Evolutionary conservation across 2,329 filamentous ascomycete genomes (phyloP), one percentile per base, ranked within the genome.

Genomic region (Pyrenophora graminea): DNA sequence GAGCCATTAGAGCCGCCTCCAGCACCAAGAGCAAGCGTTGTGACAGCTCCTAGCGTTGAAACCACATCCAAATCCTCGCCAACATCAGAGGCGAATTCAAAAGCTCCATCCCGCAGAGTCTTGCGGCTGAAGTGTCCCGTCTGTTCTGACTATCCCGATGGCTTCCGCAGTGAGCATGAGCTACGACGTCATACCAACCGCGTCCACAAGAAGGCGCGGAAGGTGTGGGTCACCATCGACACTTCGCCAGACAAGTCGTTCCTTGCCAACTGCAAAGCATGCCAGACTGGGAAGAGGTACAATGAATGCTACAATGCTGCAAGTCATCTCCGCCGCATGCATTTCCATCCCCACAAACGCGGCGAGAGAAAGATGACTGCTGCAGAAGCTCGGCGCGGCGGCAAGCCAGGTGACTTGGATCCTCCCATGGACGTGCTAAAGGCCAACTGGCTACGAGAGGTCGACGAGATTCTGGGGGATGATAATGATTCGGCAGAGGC

Each of bases 221-320:
- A 82, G 55, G 84, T 86, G 49, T 88, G 83, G 83, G 79, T 87
- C 34, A 85, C 84, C 64, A 78, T 83, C 45, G 84, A 87, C 62
- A 82, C 82, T 25, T 77, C 83, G 73, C 68, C 81, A 59, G 72
- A 84, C 76, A 73, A 81, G 82, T 73, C 81, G 71, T 86, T 91
- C 33, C 82, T 97, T 18, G 79, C 80, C 25, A 88, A 89, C 58
- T 96, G 92, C 82, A 96, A 96, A 74, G 83, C 88, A 27, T 97
- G 93, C 72, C 82, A 82, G 43, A 81, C 81, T 15, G 78, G 82
- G 45, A 96, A 96, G 78, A 82, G 83, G 59, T 97, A 97, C 63
- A 89, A 89, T 10, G 90, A 89, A 27, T 94, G 96, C 75, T 97
- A 97, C 74, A 97, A 97, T 65, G 92, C 91, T 0, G 91, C 91